Percentiles rank a stretch among this genome's conserved stretches.
Conservation (phyloP, 495 filamentous ascomycete genomes). For the Neurospora sp. region DNA sequence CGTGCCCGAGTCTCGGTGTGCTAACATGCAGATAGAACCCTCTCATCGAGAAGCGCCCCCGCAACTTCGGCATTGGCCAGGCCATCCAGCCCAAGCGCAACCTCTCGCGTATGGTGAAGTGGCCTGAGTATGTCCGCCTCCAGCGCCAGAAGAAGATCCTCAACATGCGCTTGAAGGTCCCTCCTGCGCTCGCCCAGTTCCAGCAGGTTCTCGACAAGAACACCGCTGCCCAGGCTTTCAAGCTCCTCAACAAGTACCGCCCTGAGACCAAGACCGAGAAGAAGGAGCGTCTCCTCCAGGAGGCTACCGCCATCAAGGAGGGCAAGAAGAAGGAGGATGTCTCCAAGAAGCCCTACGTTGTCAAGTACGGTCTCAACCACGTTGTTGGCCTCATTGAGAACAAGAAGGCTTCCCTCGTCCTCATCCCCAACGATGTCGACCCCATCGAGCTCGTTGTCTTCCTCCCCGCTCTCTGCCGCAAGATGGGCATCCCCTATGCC, state of each 20-base stretch:
- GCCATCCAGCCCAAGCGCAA: constrained; percentile 97
- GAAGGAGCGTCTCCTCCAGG: constrained; percentile 97
- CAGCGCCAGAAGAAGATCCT: constrained; percentile 99
- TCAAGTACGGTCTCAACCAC: constrained; percentile 99
- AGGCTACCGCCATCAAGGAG: constrained; percentile 91
- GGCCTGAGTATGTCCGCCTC: constrained; percentile 96
- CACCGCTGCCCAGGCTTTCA: constrained; percentile 90
- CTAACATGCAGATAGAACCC: constrained; percentile 67
- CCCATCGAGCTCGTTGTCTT: constrained; percentile 99
- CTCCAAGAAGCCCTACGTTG: constrained; percentile 97
- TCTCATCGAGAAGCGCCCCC: constrained; percentile 92
- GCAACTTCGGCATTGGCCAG: constrained; percentile 99
- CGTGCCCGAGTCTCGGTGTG: constrained; percentile 1
- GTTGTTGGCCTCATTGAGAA: constrained; percentile 99
- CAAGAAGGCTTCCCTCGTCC: constrained; percentile 97
- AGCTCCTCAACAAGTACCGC: constrained; percentile 99
- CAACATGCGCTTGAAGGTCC: constrained; percentile 96
- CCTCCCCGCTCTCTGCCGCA: constrained; percentile 96
- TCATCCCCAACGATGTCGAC: constrained; percentile 99
- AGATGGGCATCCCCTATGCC: constrained; percentile 99
- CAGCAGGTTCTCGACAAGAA: constrained; percentile 95
- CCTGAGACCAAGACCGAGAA: constrained; percentile 99
- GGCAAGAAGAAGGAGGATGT: constrained; percentile 99
- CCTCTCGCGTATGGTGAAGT: constrained; percentile 98
- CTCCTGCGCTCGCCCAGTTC: constrained; percentile 97